These are phyloP conservation scores for Elasticomyces elasticus DNA, from an alignment of 495 filamentous ascomycete genomes.

Conservation along the genomic window DNA sequence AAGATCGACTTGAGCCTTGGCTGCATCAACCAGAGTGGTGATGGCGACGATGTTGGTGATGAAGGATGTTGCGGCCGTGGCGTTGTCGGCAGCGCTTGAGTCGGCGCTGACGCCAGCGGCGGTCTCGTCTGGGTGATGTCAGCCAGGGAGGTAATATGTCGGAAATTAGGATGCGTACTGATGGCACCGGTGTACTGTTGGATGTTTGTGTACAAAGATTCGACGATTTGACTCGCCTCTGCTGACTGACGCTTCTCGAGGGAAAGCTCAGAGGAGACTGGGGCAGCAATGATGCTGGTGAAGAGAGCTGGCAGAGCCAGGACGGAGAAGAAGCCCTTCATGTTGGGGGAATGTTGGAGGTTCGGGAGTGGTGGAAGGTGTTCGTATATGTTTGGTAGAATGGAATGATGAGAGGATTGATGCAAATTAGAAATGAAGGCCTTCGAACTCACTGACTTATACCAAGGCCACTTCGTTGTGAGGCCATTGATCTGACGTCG, in stretches of 20 bases:
- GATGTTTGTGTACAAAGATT: slow-evolving; percentile 19
- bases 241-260: slow-evolving; percentile 15
- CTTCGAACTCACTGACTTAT: not conserved
- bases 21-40: slow-evolving; percentile 15
- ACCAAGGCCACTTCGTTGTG: not conserved
- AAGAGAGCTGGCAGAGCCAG: slow-evolving; percentile 14
- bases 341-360: not conserved
- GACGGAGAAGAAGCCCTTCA: slow-evolving; percentile 16
- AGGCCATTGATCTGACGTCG: not conserved
- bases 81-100: slow-evolving; percentile 13
- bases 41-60: slow-evolving; percentile 15
- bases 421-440: not conserved
- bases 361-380: not conserved
- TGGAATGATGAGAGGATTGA: not conserved
- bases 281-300: slow-evolving; percentile 14
- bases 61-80: slow-evolving; percentile 17
- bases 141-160: not conserved
- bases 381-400: not conserved
- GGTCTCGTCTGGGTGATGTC: slow-evolving; percentile 8
- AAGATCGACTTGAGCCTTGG: slow-evolving; percentile 1
- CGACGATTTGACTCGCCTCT: slow-evolving; percentile 21
- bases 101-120: slow-evolving; percentile 13
- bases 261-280: not conserved
- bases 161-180: slow-evolving; percentile 3
- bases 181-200: slow-evolving; percentile 23